These are phyloP conservation scores for Talaromyces thailandensis DNA, from an alignment of 495 filamentous ascomycete species.

Conservation along the genomic window DNA sequence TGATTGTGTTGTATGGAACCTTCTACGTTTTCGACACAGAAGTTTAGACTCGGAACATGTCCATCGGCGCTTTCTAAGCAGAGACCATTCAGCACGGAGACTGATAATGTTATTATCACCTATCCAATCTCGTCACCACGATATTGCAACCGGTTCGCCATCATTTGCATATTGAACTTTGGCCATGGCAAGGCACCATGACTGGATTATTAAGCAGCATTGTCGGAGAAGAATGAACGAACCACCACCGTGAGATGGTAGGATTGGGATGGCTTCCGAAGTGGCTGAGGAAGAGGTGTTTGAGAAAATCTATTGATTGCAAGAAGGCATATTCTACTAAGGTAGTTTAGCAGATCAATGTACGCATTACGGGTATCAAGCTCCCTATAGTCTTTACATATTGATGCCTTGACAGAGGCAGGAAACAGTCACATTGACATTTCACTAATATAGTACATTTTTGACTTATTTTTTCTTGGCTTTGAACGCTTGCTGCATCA, in stretches of 20 bases:
- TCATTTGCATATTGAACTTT: background rate
- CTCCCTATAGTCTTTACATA: background rate
- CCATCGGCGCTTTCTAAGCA: background rate
- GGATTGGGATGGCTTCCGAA: background rate
- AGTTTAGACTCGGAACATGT: too few relatives aligned
- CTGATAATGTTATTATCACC: background rate
- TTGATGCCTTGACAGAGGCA: background rate
- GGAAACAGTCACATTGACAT: background rate
- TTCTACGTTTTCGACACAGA: background rate
- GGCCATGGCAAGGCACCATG: background rate
- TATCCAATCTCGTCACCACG: background rate
- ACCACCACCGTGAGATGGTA: background rate
- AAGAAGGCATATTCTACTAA: background rate
- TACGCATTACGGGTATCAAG: background rate
- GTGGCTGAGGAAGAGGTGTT: background rate
- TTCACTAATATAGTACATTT: constrained; percentile 5
- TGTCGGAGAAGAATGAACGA: background rate
- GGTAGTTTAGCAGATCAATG: background rate
- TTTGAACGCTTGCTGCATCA: constrained; percentile 3
- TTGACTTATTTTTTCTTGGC: background rate
- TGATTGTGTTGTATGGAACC: background rate
- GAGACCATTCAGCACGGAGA: background rate
- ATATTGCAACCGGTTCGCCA: background rate
- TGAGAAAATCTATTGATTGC: background rate
- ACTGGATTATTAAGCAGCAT: background rate